Percentiles rank a stretch among this genome's conserved stretches.
These are phyloP conservation scores for Melanomma pulvis-pyrius DNA, from an alignment of 495 filamentous ascomycete species.

Conservation along the genomic window DNA sequence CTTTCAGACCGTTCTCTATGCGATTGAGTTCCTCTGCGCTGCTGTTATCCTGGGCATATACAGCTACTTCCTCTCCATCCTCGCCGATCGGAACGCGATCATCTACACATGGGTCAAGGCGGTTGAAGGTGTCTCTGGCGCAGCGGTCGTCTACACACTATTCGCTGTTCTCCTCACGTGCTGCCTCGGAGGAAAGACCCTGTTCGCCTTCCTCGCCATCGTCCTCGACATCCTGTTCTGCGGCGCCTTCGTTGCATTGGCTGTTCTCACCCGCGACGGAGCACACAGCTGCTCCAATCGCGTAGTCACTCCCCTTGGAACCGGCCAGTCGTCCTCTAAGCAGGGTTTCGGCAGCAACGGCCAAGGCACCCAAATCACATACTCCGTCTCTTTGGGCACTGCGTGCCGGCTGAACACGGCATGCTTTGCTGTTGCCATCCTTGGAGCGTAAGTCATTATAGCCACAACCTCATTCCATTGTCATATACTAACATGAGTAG, in stretches of 20 bases:
- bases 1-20: constrained; percentile 64
- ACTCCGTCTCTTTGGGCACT: constrained; percentile 53
- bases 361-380: constrained; percentile 42
- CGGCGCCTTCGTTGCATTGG: constrained; percentile 64
- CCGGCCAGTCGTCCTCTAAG: constrained; percentile 48
- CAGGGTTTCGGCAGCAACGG: constrained; percentile 46
- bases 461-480: neutral
- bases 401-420: constrained; percentile 74
- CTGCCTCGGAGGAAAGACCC: constrained; percentile 71
- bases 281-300: constrained; percentile 61
- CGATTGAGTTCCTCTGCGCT: constrained; percentile 70
- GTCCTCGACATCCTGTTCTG: constrained; percentile 63
- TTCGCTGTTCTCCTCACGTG: constrained; percentile 72
- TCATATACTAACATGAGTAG: constrained; percentile 27
- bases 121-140: constrained; percentile 79
- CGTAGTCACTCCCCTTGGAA: constrained; percentile 69
- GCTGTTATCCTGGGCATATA: constrained; percentile 77
- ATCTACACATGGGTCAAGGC: constrained; percentile 71
- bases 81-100: constrained; percentile 58
- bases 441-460: constrained; percentile 67
- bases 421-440: constrained; percentile 74
- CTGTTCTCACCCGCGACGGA: constrained; percentile 64
- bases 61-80: constrained; percentile 70
- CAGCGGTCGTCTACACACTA: constrained; percentile 70
- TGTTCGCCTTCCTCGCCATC: constrained; percentile 69